These are phyloP conservation scores for Aspergillus hancockii DNA, from an alignment of 495 filamentous ascomycete genomes.

Conservation along the genomic window DNA sequence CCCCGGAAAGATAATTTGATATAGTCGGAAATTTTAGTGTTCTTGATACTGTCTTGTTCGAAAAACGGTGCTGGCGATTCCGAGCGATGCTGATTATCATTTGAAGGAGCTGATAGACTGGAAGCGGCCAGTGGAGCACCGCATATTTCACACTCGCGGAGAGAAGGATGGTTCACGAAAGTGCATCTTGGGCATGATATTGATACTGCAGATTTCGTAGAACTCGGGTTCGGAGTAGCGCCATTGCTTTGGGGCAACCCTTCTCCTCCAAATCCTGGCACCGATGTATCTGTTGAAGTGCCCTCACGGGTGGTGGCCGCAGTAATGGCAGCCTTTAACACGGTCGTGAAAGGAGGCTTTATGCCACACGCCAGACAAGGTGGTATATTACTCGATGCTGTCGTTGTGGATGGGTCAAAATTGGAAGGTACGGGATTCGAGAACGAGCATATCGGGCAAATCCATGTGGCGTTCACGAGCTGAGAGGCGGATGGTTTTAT, in stretches of 20 bases:
- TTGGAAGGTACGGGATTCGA: slow-evolving; percentile 95
- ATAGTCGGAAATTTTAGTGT: slow-evolving; percentile 65
- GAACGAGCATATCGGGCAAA: slow-evolving; percentile 95
- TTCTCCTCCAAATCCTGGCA: slow-evolving; percentile 18
- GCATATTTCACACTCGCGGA: slow-evolving; percentile 88
- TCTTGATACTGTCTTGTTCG: slow-evolving; percentile 36
- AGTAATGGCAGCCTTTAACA: slow-evolving; percentile 82
- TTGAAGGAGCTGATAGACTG: slow-evolving; percentile 16
- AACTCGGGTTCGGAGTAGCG: not conserved
- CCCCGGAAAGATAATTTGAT: slow-evolving; percentile 90
- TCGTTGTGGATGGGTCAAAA: slow-evolving; percentile 81
- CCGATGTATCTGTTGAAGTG: slow-evolving; percentile 21
- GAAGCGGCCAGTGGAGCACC: slow-evolving; percentile 64
- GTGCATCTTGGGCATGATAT: slow-evolving; percentile 82
- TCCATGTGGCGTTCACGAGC: slow-evolving; percentile 76
- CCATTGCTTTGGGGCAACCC: slow-evolving; percentile 11
- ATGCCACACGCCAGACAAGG: slow-evolving; percentile 94
- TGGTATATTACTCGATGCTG: slow-evolving; percentile 70
- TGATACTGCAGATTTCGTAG: slow-evolving; percentile 14
- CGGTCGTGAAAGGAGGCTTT: slow-evolving; percentile 76
- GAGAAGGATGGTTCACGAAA: slow-evolving; percentile 87
- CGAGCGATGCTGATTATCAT: slow-evolving; percentile 43
- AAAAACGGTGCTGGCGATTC: slow-evolving; percentile 79
- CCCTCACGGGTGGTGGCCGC: slow-evolving; percentile 58
- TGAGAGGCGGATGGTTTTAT: slow-evolving; percentile 28